Evolutionary conservation across 148 eudicot genomes (phyloP), one percentile per base, ranked within the genome.

Genomic region (Amaranthus cruentus): DNA sequence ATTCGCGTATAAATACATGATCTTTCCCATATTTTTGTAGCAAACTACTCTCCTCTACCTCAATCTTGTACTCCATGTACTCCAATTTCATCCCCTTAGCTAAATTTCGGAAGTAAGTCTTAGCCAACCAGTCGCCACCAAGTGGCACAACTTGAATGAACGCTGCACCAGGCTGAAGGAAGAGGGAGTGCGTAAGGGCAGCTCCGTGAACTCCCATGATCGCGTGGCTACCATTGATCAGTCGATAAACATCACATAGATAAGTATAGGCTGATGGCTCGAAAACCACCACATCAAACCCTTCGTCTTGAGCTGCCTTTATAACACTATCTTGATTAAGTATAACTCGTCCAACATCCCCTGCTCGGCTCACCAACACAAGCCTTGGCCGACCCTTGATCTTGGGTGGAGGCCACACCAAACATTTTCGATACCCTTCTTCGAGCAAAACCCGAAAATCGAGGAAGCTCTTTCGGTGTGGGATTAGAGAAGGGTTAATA

Each of bases 161-260:
- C 58, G 73, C 82, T 0, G 82, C 76, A 2, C 84, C 76, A 5
- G 80, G 85, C 50, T 68, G 83, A 52, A 85, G 83, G 72, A 85
- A 85, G 28, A 85, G 66, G 12, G 83, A 81, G 78, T 85, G 85
- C 2, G 88, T 85, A 0, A 85, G 78, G 3, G 85, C 88, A 0
- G 88, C 88, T 4, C 88, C 85, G 15, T 85, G 88, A 6, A 82
- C 88, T 0, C 88, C 88, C 73, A 85, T 74, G 76, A 85, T 55
- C 2, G 80, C 88, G 14, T 85, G 88, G 58, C 85, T 82, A 2
- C 76, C 68, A 12, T 85, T 73, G 14, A 85, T 76, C 6, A 82
- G 68, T 61, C 80, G 68, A 14, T 83, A 87, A 12, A 81, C 79
- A 9, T 84, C 88, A 4, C 79, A 76, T 8, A 84, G 71, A 59